A percentile compares a stretch with the other conserved stretches of the same genome.
These are phyloP conservation scores for Syzygium aromaticum DNA, from an alignment of 345 rosid species.

Conservation along the genomic window DNA sequence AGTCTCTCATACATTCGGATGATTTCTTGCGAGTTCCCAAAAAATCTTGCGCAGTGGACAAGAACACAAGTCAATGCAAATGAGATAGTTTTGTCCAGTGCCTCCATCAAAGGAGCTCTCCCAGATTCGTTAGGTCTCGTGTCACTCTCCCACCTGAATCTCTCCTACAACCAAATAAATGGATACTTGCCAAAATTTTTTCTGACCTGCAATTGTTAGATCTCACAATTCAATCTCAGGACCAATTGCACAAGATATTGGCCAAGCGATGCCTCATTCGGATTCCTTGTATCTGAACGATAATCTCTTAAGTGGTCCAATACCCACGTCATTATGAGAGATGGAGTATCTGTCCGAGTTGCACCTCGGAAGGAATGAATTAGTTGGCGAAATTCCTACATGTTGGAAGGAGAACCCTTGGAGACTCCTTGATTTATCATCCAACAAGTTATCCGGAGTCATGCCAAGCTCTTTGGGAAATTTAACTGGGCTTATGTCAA, in stretches of 20 bases:
- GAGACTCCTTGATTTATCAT: background rate
- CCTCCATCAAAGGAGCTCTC: background rate
- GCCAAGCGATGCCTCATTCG: background rate
- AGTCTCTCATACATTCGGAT: background rate
- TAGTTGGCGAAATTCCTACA: background rate
- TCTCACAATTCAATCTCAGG: background rate
- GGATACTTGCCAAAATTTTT: background rate
- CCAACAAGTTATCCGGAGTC: background rate
- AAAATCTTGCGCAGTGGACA: background rate
- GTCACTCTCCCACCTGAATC: background rate
- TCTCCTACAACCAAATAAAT: background rate
- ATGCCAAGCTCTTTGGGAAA: background rate
- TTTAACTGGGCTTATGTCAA: background rate
- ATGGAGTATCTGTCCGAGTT: background rate
- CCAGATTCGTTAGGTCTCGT: background rate
- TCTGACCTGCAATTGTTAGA: background rate
- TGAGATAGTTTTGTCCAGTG: background rate
- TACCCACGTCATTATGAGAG: background rate
- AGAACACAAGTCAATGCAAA: background rate
- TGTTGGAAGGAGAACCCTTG: background rate
- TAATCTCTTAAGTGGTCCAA: background rate
- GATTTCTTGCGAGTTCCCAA: background rate
- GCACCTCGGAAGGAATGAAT: background rate
- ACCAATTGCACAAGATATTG: background rate
- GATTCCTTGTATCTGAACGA: background rate